Evolutionary conservation across 2,329 filamentous ascomycete genomes (phyloP), one percentile per base, ranked within the genome.

Genomic region (Pseudofabraea citricarpa): DNA sequence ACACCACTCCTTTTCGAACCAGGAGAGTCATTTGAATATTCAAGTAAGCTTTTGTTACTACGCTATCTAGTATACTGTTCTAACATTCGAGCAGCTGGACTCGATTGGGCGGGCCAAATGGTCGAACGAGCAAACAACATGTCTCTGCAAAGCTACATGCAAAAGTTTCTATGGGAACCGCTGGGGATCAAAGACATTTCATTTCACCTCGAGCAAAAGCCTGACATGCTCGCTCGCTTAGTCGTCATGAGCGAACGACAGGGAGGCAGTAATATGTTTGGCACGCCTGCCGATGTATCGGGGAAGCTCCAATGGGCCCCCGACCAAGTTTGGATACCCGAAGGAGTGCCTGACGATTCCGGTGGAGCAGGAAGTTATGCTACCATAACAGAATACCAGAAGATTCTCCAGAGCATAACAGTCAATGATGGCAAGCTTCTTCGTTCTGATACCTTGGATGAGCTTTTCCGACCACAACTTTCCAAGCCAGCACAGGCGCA

Each of bases 1-100:
- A 44, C n/a, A 24, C 81, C 81, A 1, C 61, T 87, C 12, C 57
- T 84, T 1, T 81, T 81, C 50, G 80, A 85, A 50, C 82, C 83
- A 0, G 81, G 81, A 0, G 70, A 73, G 19, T 66, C 65, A 3
- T 86, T 78, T 75, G 70, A 77, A 44, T 85, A 85, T 18, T 37
- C 15, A 24, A 39, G 37, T 46, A 33, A 40, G 40, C 15, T n/a
- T 2, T 22, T n/a, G 10, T 12, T 21, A 5, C 7, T 9, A 13
- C 13, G 10, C 7, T 18, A 15, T 23, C 9, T 27, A 15, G 18
- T 15, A 24, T 10, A 22, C 16, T 29, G 36, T 16, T 40, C 35
- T 37, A 37, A 37, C 21, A 36, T 22, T 32, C 6, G 13, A 2
- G 12, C 15, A 37, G 35, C 64, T 6, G 57, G 57, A 10, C 61